Evolutionary conservation across 2,329 filamentous ascomycete genomes (phyloP).

Genomic region (Neoarthrinium moseri): DNA sequence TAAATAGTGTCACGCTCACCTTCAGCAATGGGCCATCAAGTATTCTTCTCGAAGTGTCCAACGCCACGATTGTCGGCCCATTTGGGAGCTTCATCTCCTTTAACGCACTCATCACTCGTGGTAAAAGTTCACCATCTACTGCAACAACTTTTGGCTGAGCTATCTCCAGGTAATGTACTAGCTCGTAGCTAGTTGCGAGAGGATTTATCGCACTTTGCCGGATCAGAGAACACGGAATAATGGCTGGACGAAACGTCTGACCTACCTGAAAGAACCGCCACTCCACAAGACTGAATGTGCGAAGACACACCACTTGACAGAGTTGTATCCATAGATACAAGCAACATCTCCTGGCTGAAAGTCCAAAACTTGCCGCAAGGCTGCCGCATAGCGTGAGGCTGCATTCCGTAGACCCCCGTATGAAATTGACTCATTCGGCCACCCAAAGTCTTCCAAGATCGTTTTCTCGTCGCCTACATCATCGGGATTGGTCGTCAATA

Average conservation of each 20-base stretch:
- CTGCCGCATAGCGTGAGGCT: not conserved
- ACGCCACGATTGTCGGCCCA: not conserved
- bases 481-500: constrained; percentile 21
- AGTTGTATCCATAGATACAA: constrained; percentile 20
- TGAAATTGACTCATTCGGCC: not conserved
- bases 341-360: constrained; percentile 16
- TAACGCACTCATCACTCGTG: not conserved
- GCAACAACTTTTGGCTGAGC: constrained; percentile 17
- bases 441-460: constrained; percentile 21
- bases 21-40: not conserved
- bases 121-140: constrained; percentile 12
- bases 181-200: constrained; percentile 19
- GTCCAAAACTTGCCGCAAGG: not conserved
- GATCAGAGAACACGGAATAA: not conserved
- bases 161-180: constrained; percentile 19
- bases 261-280: constrained; percentile 19
- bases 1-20: not conserved
- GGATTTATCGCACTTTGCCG: constrained; percentile 18
- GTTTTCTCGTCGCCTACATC: constrained; percentile 18
- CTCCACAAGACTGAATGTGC: constrained; percentile 21
- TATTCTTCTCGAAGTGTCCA: not conserved
- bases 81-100: not conserved
- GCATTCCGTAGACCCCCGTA: not conserved
- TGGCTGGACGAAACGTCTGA: not conserved
- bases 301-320: constrained; percentile 17